A percentile compares a stretch with the other conserved stretches of the same genome.
These are phyloP conservation scores for Onygenales sp. DNA, from an alignment of 2,329 filamentous ascomycete species.

Conservation along the genomic window DNA sequence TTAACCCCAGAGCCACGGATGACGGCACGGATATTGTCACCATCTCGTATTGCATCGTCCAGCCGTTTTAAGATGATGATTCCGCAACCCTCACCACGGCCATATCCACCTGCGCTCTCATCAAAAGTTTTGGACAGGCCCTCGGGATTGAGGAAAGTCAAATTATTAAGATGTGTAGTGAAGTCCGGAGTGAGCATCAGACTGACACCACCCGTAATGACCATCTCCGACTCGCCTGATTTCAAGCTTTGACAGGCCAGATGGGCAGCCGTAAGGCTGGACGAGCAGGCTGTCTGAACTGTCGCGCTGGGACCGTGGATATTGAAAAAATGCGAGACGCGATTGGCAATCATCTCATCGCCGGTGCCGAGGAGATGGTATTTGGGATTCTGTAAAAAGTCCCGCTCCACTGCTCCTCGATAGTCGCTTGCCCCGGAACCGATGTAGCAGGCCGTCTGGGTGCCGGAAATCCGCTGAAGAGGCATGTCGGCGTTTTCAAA, in stretches of 20 bases:
- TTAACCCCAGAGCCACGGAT: constrained; percentile 66
- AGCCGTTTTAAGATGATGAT: constrained; percentile 63
- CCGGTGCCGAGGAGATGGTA: neutral
- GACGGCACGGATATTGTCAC: constrained; percentile 55
- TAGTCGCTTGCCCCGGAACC: constrained; percentile 12
- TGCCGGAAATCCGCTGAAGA: constrained; percentile 15
- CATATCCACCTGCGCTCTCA: constrained; percentile 36
- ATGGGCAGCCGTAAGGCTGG: constrained; percentile 7
- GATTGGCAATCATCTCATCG: constrained; percentile 3
- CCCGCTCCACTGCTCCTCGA: neutral
- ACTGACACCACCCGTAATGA: constrained; percentile 15
- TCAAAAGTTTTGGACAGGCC: constrained; percentile 22
- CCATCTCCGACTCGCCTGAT: constrained; percentile 10
- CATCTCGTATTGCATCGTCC: constrained; percentile 62
- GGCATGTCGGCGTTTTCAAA: constrained; percentile 28
- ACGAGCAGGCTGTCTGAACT: constrained; percentile 13
- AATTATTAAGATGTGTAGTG: constrained; percentile 11
- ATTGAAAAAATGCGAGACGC: constrained; percentile 11
- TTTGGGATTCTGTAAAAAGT: too few species aligned
- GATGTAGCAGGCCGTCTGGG: constrained; percentile 9
- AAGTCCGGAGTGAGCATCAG: constrained; percentile 14
- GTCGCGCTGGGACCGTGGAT: constrained; percentile 10
- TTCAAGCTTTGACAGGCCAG: constrained; percentile 11
- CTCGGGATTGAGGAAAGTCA: constrained; percentile 13
- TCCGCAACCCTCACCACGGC: constrained; percentile 51